Conservation (phyloP, 352 stramenopile species). For the Globisporangium splendens region DNA sequence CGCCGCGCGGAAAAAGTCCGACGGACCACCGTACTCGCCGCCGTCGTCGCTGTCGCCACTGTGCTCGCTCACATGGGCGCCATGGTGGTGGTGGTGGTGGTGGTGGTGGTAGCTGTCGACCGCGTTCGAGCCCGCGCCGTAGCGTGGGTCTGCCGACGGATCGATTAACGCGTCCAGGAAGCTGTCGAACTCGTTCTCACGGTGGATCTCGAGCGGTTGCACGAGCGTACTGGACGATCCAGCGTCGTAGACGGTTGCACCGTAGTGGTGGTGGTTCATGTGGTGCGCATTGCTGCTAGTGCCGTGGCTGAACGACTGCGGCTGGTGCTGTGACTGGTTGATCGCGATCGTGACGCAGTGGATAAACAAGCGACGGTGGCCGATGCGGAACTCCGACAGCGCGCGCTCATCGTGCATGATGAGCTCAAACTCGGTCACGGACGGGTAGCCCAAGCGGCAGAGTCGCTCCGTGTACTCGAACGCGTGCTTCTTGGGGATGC, state of each 20-base stretch:
- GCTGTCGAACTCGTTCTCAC: conserved; percentile 54
- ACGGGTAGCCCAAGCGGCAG: conserved; percentile 53
- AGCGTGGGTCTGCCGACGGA: conserved; percentile 14
- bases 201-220: conserved; percentile 48
- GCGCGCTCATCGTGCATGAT: conserved; percentile 51
- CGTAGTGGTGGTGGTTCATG: conserved; percentile 15
- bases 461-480: conserved; percentile 60
- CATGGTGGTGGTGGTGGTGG: not conserved
- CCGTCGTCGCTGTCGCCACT: conserved; percentile 13
- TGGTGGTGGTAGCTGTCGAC: conserved; percentile 12
- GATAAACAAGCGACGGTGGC: conserved; percentile 41
- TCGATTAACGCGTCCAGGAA: conserved; percentile 59
- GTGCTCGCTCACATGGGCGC: conserved; percentile 6
- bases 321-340: conserved; percentile 9
- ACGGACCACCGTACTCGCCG: conserved; percentile 7
- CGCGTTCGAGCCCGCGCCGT: not conserved
- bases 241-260: conserved; percentile 21
- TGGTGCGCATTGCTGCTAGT: not conserved
- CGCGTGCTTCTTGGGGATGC: conserved; percentile 37
- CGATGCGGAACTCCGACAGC: conserved; percentile 36
- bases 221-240: conserved; percentile 38
- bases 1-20: conserved; percentile 13
- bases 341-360: conserved; percentile 36
- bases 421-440: conserved; percentile 52
- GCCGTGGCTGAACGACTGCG: conserved; percentile 6